Conservation (phyloP, 179 eudicot species). For the Heliamphora pulchella region DNA sequence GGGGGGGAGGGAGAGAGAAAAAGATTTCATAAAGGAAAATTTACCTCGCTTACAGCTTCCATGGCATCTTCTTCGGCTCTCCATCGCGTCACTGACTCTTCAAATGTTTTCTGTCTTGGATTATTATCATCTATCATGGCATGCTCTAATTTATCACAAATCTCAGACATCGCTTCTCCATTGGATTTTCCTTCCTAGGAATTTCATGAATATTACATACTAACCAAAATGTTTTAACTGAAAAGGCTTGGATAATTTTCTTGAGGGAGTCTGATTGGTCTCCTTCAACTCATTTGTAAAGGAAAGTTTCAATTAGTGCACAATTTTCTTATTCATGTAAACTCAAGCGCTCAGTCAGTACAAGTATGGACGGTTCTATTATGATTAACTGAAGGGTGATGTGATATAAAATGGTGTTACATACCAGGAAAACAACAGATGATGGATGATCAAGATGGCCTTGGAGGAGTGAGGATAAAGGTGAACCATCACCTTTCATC, state of each 20-base stretch:
- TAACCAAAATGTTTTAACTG: not conserved
- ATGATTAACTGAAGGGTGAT: not conserved
- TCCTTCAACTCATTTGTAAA: not conserved
- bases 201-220: not conserved
- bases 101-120: slow-evolving; percentile 48
- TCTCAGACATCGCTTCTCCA: slow-evolving; percentile 13
- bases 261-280: not conserved
- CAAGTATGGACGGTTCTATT: slow-evolving; percentile 4
- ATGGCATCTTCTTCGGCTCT: slow-evolving; percentile 64
- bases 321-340: not conserved
- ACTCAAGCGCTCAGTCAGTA: not conserved
- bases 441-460: slow-evolving; percentile 16
- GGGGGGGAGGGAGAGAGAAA: too few species aligned
- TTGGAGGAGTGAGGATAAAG: slow-evolving; percentile 14
- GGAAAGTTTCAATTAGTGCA: not conserved
- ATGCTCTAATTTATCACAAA: slow-evolving; percentile 41
- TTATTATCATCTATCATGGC: slow-evolving; percentile 48
- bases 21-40: not conserved
- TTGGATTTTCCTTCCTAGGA: slow-evolving; percentile 20
- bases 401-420: not conserved
- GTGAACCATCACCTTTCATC: slow-evolving; percentile 20
- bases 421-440: slow-evolving; percentile 27
- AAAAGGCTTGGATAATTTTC: not conserved
- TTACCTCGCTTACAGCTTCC: slow-evolving; percentile 55
- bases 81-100: slow-evolving; percentile 49